Evolutionary conservation across 192 early-diverging fungal species (phyloP), one percentile per base, ranked within the genome.

Genomic region (Mortierella hygrophila): DNA sequence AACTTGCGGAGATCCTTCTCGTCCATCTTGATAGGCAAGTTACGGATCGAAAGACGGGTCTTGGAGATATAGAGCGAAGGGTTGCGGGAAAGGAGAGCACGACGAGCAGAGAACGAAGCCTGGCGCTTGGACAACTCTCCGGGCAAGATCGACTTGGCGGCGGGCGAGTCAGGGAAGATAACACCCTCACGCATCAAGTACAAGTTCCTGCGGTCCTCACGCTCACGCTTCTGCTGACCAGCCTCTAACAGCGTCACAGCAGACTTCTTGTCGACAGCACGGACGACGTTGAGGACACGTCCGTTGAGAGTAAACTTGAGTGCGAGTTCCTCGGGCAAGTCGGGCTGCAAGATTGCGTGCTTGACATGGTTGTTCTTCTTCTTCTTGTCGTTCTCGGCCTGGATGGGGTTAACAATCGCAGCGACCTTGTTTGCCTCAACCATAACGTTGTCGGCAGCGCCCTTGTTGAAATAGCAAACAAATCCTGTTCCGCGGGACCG

Each of bases 401-500:
- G 75, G 63, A 78, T 77, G 57, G 77, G 75, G 29, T 71, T 69
- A 11, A 72, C 77, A 32, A 94, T 85, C 26, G 89, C 79, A 46
- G 89, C 77, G 1, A 96, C 91, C 83, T 91, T 91, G 21, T 93
- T 90, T 37, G 95, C 96, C 41, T 92, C 96, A 35, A 84, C 91
- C 72, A 98, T 88, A 81, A 97, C 98, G 47, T 89, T 88, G 23
- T 94, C 92, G 4, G 97, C 97, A 77, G 95, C 94, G 38, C 89
- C 90, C 44, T 91, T 83, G 38, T 93, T 89, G 80, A 87, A 89
- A 90, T 96, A 98, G 89, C 96, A 96, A 41, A 98, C 96, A 88
- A 99, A 99, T 18, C 94, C 98, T n/a, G 97, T 97, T 32, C 98
- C 98, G 10, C 96, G 93, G 26, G 96, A 95, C n/a, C 93, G 91